These are phyloP conservation scores for Alternaria sp. DNA, from an alignment of 2,329 filamentous ascomycete genomes.

Conservation along the genomic window DNA sequence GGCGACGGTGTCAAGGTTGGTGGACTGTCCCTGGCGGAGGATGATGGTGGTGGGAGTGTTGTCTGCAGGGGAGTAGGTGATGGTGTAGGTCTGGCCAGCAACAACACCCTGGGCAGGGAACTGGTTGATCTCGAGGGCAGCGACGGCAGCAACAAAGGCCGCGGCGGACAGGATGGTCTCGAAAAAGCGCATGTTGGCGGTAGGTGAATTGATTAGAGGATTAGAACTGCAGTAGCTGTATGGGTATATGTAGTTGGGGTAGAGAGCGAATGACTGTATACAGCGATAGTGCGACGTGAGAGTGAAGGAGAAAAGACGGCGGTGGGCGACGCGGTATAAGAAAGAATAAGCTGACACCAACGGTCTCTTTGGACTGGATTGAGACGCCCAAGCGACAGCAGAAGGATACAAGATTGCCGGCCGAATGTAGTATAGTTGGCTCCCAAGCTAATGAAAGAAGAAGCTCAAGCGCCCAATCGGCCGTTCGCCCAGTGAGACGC, in stretches of 20 bases:
- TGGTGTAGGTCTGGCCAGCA: conserved; percentile 59
- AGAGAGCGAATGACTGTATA: conserved; percentile 44
- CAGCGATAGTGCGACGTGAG: conserved; percentile 32
- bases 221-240: conserved; percentile 28
- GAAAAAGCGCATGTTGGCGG: conserved; percentile 61
- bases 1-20: conserved; percentile 60
- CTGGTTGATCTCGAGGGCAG: conserved; percentile 60
- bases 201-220: conserved; percentile 26
- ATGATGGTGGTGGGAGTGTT: conserved; percentile 62
- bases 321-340: conserved; percentile 23
- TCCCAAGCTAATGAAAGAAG: conserved; percentile 34
- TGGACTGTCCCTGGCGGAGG: conserved; percentile 62
- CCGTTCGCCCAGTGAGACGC: conserved; percentile 22
- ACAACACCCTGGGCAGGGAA: conserved; percentile 58
- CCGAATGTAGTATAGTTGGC: conserved; percentile 30
- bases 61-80: conserved; percentile 60
- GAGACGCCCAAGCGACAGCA: conserved; percentile 43
- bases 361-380: conserved; percentile 13
- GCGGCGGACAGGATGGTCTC: conserved; percentile 57
- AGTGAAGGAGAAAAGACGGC: conserved; percentile 27
- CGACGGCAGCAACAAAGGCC: conserved; percentile 51
- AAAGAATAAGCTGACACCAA: conserved; percentile 30
- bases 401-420: conserved; percentile 46
- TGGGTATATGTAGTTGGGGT: conserved; percentile 25
- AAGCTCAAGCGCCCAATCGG: conserved; percentile 37